These are phyloP conservation scores for Aspergillus sp. DNA, from an alignment of 2,329 filamentous ascomycete species.

Conservation along the genomic window DNA sequence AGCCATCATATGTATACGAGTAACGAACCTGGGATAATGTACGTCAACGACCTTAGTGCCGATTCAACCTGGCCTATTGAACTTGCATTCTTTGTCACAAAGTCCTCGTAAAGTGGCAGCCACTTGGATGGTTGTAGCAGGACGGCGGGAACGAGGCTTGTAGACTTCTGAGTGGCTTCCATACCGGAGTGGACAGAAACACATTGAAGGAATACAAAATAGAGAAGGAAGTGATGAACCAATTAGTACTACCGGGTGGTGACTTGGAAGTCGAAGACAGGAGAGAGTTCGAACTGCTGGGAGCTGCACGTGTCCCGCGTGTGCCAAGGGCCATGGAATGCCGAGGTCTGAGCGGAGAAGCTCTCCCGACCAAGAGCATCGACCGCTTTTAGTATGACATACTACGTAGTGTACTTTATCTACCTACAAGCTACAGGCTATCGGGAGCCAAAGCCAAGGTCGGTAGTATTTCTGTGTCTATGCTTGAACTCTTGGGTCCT, in stretches of 20 bases:
- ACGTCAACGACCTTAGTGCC: slow-evolving; percentile 85
- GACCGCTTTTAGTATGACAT: too few species aligned
- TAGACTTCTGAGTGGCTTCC: slow-evolving; percentile 31
- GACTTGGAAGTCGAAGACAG: background rate
- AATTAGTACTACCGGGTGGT: background rate
- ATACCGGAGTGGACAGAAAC: slow-evolving; percentile 18
- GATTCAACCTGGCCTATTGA: slow-evolving; percentile 96
- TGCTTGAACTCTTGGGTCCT: too few species aligned
- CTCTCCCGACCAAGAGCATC: background rate
- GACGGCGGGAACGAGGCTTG: slow-evolving; percentile 28
- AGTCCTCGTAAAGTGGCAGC: slow-evolving; percentile 57
- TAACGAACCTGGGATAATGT: slow-evolving; percentile 76
- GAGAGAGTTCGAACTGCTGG: slow-evolving; percentile 2
- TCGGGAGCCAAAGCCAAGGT: too few species aligned
- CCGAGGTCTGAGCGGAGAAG: slow-evolving; percentile 24
- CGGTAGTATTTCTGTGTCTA: too few species aligned
- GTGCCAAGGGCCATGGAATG: slow-evolving; percentile 25
- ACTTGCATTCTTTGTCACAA: slow-evolving; percentile 91
- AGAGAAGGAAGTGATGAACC: background rate
- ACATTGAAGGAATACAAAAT: slow-evolving; percentile 1
- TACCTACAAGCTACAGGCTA: too few species aligned
- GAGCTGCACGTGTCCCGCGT: slow-evolving; percentile 26
- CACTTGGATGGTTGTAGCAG: slow-evolving; percentile 41
- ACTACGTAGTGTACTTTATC: too few species aligned
- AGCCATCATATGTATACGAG: too few species aligned